phyloP scores from a whole-genome alignment of 768 basidiomycete species.

The Suillus luteus region DNA sequence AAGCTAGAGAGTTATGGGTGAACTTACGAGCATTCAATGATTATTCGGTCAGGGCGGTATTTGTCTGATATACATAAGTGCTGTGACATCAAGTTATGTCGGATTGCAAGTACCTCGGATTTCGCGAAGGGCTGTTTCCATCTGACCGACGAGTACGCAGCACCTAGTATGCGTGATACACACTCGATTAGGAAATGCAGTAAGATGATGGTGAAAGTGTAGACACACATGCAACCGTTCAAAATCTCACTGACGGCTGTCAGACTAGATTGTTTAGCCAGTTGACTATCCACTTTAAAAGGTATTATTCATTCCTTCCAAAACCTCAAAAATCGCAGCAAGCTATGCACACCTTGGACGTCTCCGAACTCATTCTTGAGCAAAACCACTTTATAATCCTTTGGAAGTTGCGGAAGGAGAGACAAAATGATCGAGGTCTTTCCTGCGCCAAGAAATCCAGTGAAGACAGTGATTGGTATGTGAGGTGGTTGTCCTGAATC shows the following conservation, averaged over 20 bases:
- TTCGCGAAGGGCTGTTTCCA: slow-evolving; percentile 88
- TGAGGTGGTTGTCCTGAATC: not conserved
- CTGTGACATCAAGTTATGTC: slow-evolving; percentile 2
- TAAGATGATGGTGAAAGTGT: not conserved
- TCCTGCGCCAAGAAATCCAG: slow-evolving; percentile 88
- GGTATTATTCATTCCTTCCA: slow-evolving; percentile 4
- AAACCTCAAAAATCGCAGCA: not conserved
- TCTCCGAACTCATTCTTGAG: slow-evolving; percentile 98
- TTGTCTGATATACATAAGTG: slow-evolving; percentile 54
- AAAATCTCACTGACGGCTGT: slow-evolving; percentile 90
- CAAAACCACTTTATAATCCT: slow-evolving; percentile 85
- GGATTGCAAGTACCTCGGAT: slow-evolving; percentile 62
- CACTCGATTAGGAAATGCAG: not conserved
- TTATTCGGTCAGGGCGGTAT: slow-evolving; percentile 84
- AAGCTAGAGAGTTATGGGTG: not conserved
- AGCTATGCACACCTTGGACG: slow-evolving; percentile 63
- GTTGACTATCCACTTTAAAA: slow-evolving; percentile 79
- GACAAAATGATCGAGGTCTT: slow-evolving; percentile 84
- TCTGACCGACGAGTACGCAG: slow-evolving; percentile 92
- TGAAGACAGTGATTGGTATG: slow-evolving; percentile 93
- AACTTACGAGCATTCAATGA: slow-evolving; percentile 93
- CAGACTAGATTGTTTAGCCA: slow-evolving; percentile 82
- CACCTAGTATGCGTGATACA: slow-evolving; percentile 52
- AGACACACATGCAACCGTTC: slow-evolving; percentile 87
- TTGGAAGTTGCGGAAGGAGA: slow-evolving; percentile 77